Conservation (phyloP, 2,329 filamentous ascomycete genomes). For the Aspergillus carbonarius region DNA sequence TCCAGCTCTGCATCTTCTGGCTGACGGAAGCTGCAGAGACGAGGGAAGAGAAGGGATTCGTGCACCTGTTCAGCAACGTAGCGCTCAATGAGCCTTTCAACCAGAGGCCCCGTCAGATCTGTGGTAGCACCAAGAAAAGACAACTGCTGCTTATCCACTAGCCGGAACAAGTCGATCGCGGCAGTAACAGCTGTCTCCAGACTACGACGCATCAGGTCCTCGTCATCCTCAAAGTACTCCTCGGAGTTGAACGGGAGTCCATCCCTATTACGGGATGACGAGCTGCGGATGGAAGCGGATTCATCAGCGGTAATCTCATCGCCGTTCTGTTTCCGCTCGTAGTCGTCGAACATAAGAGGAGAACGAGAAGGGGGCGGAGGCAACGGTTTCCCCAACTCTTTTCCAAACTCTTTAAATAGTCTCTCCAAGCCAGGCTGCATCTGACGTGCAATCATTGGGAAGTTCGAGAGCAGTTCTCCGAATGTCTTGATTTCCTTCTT, state of each 20-base stretch:
- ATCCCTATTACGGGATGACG: conserved; percentile 33
- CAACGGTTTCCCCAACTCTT: conserved; percentile 79
- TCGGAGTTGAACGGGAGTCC: conserved; percentile 58
- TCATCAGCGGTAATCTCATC: conserved; percentile 41
- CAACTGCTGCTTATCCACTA: conserved; percentile 91
- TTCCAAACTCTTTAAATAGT: conserved; percentile 84
- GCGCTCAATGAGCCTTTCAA: conserved; percentile 91
- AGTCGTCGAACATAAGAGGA: conserved; percentile 56
- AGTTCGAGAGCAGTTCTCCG: conserved; percentile 82
- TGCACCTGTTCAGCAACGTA: conserved; percentile 94
- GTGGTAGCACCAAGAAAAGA: conserved; percentile 90
- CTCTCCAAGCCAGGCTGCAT: conserved; percentile 91
- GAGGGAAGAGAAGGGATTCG: conserved; percentile 76
- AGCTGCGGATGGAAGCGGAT: conserved; percentile 34
- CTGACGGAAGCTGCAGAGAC: conserved; percentile 73
- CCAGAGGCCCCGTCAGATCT: conserved; percentile 84
- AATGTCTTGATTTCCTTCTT: conserved; percentile 95
- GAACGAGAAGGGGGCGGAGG: conserved; percentile 64
- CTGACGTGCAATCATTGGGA: conserved; percentile 92
- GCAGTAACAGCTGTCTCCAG: conserved; percentile 89
- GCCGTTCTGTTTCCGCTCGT: conserved; percentile 45
- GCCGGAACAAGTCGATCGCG: conserved; percentile 93
- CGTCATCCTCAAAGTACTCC: conserved; percentile 82
- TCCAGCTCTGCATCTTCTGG: conserved; percentile 86
- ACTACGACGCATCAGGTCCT: conserved; percentile 83